Conservation (phyloP, 2,329 filamentous ascomycete species). For the Coniochaeta pulveracea region DNA sequence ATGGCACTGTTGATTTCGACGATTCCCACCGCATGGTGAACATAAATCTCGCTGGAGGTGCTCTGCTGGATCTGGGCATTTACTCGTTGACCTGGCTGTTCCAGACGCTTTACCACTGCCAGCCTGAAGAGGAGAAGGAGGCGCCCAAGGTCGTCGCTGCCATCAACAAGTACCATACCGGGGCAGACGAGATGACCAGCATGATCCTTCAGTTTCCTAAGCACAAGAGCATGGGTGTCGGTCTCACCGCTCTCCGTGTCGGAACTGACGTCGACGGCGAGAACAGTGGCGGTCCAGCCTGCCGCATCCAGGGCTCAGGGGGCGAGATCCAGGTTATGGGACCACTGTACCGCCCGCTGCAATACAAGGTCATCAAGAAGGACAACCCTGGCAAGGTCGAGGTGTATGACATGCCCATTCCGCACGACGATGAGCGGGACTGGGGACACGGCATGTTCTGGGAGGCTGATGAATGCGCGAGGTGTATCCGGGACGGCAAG, state of each 20-base stretch:
- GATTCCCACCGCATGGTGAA: constrained; percentile 71
- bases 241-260: constrained; percentile 53
- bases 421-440: constrained; percentile 32
- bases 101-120: constrained; percentile 76
- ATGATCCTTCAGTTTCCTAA: constrained; percentile 66
- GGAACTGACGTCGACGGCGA: constrained; percentile 49
- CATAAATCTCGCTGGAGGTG: constrained; percentile 69
- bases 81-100: constrained; percentile 88
- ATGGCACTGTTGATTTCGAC: constrained; percentile 44
- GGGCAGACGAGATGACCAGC: constrained; percentile 67
- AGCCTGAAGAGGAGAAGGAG: constrained; percentile 56
- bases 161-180: constrained; percentile 61
- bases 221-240: constrained; percentile 60
- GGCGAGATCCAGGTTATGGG: constrained; percentile 75
- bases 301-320: constrained; percentile 69
- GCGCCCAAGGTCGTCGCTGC: constrained; percentile 56
- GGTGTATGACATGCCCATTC: constrained; percentile 41
- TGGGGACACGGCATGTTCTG: constrained; percentile 73
- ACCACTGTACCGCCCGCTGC: constrained; percentile 57
- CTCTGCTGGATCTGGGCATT: constrained; percentile 74
- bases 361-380: constrained; percentile 51
- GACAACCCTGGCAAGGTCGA: constrained; percentile 34
- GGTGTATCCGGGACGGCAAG: constrained; percentile 57
- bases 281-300: constrained; percentile 49
- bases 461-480: constrained; percentile 31